Conservation (phyloP, 2,329 filamentous ascomycete species). For the Xylariaceae sp. region DNA sequence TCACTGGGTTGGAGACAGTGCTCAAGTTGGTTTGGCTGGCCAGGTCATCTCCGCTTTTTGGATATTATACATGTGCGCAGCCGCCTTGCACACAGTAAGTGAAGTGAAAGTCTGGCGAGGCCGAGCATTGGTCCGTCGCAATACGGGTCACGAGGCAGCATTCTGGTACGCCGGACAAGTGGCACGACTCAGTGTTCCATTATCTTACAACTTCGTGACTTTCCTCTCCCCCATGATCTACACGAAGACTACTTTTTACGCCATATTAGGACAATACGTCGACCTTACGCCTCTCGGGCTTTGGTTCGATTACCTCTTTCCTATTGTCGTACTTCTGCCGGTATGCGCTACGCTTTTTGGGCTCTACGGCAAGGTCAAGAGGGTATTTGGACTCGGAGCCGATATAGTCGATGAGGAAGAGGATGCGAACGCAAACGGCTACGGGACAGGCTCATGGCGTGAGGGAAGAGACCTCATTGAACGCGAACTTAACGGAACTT, state of each 20-base stretch:
- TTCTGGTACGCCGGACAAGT: slow-evolving; percentile 96
- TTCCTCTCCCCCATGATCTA: slow-evolving; percentile 74
- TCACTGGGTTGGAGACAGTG: slow-evolving; percentile 65
- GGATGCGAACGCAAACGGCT: slow-evolving; percentile 57
- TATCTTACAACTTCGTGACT: slow-evolving; percentile 95
- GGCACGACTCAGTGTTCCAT: slow-evolving; percentile 84
- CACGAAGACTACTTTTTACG: slow-evolving; percentile 75
- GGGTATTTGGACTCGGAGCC: slow-evolving; percentile 73
- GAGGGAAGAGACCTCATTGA: slow-evolving; percentile 90
- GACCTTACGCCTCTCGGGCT: slow-evolving; percentile 76
- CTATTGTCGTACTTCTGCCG: slow-evolving; percentile 80
- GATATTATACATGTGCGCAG: slow-evolving; percentile 95
- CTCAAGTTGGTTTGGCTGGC: slow-evolving; percentile 78
- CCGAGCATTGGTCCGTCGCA: slow-evolving; percentile 80
- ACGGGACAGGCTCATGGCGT: slow-evolving; percentile 80
- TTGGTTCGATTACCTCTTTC: slow-evolving; percentile 86
- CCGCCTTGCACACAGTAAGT: slow-evolving; percentile 80
- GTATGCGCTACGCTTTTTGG: slow-evolving; percentile 85
- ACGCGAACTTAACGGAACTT: slow-evolving; percentile 68
- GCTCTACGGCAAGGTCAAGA: slow-evolving; percentile 77
- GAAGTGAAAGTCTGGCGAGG: slow-evolving; percentile 98
- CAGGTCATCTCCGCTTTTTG: slow-evolving; percentile 81
- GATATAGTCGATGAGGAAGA: slow-evolving; percentile 74
- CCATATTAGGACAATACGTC: slow-evolving; percentile 79
- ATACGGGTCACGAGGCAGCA: slow-evolving; percentile 88